These are phyloP conservation scores for Eucalyptus albens DNA, from an alignment of 345 rosid species.

Conservation along the genomic window DNA sequence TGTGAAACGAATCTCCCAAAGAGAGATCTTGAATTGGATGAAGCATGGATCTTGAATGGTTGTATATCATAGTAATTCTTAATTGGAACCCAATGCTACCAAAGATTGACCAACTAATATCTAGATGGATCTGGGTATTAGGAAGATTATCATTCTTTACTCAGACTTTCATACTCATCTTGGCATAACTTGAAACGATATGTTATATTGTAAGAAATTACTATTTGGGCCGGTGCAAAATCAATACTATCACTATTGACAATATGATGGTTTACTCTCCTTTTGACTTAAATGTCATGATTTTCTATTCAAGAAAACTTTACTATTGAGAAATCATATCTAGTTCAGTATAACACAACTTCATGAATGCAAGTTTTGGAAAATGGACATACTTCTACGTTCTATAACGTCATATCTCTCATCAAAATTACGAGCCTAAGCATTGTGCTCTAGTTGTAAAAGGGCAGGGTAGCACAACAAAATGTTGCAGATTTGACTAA, in stretches of 20 bases:
- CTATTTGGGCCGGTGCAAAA: rapidly evolving
- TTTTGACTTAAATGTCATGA: not conserved
- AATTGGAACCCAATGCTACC: not conserved
- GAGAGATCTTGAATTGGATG: not conserved
- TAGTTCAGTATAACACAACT: not conserved
- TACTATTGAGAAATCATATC: not conserved
- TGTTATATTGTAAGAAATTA: not conserved
- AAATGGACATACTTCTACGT: rapidly evolving
- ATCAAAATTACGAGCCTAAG: rapidly evolving
- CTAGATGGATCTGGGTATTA: not conserved
- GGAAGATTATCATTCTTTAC: not conserved
- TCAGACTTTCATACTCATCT: not conserved
- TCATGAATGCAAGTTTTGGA: not conserved
- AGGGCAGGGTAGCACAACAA: not conserved
- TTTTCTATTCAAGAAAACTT: not conserved
- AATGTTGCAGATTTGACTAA: not conserved
- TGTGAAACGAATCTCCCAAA: not conserved
- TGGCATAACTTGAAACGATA: rapidly evolving
- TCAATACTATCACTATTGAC: rapidly evolving
- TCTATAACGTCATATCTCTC: not conserved
- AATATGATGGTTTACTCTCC: not conserved
- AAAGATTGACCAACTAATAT: not conserved
- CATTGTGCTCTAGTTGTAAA: rapidly evolving
- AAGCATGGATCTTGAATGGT: not conserved
- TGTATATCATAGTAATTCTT: not conserved